phyloP scores from a whole-genome alignment of 495 filamentous ascomycete species.

The Oleoguttula mirabilis region DNA sequence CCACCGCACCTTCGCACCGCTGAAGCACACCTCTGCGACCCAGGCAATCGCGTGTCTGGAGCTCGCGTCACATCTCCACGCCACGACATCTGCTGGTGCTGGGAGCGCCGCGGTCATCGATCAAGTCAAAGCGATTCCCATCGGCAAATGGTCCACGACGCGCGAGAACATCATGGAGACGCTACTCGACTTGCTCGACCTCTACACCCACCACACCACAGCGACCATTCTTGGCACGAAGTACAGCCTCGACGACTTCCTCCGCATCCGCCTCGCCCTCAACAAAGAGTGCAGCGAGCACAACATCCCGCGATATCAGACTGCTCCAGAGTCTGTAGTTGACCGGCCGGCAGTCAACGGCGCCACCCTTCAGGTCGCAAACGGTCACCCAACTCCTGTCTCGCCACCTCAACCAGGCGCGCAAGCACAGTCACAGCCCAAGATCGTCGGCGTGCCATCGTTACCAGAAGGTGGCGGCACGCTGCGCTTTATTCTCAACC shows the following conservation, averaged over 20 bases:
- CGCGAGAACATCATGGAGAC: constrained; percentile 69
- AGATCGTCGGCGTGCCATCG: not conserved
- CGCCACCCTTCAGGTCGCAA: constrained; percentile 22
- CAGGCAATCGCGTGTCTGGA: constrained; percentile 75
- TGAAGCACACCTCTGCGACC: constrained; percentile 71
- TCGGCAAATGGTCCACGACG: constrained; percentile 46
- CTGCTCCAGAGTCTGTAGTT: constrained; percentile 1
- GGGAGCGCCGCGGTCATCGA: constrained; percentile 31
- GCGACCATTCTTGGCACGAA: constrained; percentile 59
- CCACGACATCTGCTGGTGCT: constrained; percentile 30
- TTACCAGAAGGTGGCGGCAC: constrained; percentile 42
- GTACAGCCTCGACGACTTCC: constrained; percentile 61
- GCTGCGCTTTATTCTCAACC: constrained; percentile 82
- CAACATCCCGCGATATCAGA: constrained; percentile 42
- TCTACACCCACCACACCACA: constrained; percentile 69
- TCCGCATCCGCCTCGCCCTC: constrained; percentile 70
- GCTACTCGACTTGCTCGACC: constrained; percentile 72
- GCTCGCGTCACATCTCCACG: constrained; percentile 57
- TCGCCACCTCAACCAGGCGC: constrained; percentile 6
- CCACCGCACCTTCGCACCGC: constrained; percentile 81
- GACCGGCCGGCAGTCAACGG: constrained; percentile 23
- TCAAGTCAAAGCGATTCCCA: constrained; percentile 30
- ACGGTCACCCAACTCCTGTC: constrained; percentile 22
- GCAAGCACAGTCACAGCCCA: constrained; percentile 7
- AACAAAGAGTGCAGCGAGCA: constrained; percentile 58